Percentiles rank a stretch among this genome's conserved stretches.
phyloP scores from a whole-genome alignment of 352 stramenopile species.

The Globisporangium radiosum region DNA sequence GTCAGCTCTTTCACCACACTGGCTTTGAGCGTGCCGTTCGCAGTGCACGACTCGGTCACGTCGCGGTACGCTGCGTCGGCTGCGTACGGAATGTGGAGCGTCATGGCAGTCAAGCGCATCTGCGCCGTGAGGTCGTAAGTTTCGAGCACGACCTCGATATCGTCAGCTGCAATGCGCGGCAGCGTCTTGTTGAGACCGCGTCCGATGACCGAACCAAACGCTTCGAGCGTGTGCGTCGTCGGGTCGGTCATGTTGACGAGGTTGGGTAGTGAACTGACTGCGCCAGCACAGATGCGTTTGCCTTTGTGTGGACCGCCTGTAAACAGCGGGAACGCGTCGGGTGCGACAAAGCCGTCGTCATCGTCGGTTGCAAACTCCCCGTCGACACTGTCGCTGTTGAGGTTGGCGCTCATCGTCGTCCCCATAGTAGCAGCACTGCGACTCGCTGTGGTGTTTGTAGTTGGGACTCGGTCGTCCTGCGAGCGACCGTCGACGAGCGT shows the following conservation, averaged over 20 bases:
- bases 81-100: slow-evolving; percentile 4
- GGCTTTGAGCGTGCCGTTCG: not conserved
- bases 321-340: slow-evolving; percentile 1
- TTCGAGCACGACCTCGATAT: slow-evolving; percentile 4
- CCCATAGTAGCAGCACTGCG: no score
- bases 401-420: not conserved
- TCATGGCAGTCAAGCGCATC: slow-evolving; percentile 8
- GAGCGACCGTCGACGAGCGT: slow-evolving; percentile 6
- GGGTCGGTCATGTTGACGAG: slow-evolving; percentile 6
- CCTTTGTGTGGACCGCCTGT: not conserved
- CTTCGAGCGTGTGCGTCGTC: slow-evolving; percentile 7
- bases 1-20: not conserved
- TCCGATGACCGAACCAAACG: not conserved
- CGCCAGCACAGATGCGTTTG: slow-evolving; percentile 2
- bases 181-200: slow-evolving; percentile 5
- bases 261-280: slow-evolving; percentile 3
- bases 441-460: no score
- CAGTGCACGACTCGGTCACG: slow-evolving; percentile 4
- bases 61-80: slow-evolving; percentile 3
- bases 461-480: slow-evolving; percentile 1
- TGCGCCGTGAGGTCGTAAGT: slow-evolving; percentile 1
- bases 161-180: not conserved
- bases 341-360: not conserved
- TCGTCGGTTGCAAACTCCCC: not conserved
- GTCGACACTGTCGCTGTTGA: not conserved